These are phyloP conservation scores for Globisporangium abappressorium DNA, from an alignment of 352 stramenopile species.

Conservation along the genomic window DNA sequence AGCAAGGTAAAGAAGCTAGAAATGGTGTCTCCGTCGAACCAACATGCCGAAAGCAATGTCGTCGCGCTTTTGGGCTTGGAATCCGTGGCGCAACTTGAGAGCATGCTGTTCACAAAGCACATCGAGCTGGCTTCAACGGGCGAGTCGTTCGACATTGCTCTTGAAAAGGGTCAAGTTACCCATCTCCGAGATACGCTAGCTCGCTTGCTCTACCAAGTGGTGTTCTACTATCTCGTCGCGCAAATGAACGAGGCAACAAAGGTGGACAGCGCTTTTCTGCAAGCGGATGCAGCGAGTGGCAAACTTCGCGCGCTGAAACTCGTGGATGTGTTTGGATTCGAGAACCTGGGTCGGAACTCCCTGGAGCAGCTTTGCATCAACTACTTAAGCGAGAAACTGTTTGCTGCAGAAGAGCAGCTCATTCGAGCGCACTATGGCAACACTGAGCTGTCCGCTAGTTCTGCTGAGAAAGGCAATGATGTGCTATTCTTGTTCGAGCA, in stretches of 20 bases:
- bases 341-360: conserved; percentile 64
- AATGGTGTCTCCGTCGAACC: conserved; percentile 22
- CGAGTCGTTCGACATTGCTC: conserved; percentile 49
- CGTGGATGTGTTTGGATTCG: conserved; percentile 75
- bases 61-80: conserved; percentile 33
- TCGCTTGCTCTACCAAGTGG: conserved; percentile 52
- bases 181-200: conserved; percentile 56
- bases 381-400: conserved; percentile 79
- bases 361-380: conserved; percentile 82
- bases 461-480: conserved; percentile 11
- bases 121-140: conserved; percentile 43
- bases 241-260: conserved; percentile 49
- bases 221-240: conserved; percentile 43
- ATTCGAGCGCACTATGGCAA: conserved; percentile 8
- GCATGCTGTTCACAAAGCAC: conserved; percentile 48
- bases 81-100: conserved; percentile 26
- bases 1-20: conserved; percentile 23
- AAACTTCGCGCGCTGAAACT: conserved; percentile 36
- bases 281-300: conserved; percentile 1
- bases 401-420: conserved; percentile 32
- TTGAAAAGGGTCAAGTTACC: conserved; percentile 43
- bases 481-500: conserved; percentile 52
- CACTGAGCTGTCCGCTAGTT: not conserved
- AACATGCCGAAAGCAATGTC: conserved; percentile 23
- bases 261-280: conserved; percentile 9